phyloP scores from a whole-genome alignment of 176 grass and related monocot species.

The Hsuehochloa calcarea region DNA sequence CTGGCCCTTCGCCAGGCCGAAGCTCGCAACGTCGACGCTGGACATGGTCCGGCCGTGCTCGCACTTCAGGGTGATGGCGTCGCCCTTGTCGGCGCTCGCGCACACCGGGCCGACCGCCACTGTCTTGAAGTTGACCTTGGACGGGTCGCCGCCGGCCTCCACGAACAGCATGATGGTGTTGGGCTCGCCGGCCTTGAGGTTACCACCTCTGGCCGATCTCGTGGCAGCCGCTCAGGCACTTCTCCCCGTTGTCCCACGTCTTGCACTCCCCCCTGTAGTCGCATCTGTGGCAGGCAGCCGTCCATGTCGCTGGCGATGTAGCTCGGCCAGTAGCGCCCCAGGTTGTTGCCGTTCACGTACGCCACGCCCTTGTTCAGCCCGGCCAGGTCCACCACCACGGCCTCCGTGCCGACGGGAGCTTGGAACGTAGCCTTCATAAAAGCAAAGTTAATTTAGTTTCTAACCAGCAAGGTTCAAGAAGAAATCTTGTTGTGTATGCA shows the following conservation, averaged over 20 bases:
- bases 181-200: slow-evolving; percentile 28
- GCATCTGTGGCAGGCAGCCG: slow-evolving; percentile 36
- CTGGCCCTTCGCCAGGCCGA: not conserved
- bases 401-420: slow-evolving; percentile 28
- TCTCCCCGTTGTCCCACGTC: slow-evolving; percentile 4
- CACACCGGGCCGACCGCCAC: slow-evolving; percentile 38
- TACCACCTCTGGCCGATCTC: slow-evolving; percentile 53
- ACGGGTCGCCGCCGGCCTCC: slow-evolving; percentile 37
- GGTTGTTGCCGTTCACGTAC: slow-evolving; percentile 60
- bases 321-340: slow-evolving; percentile 51
- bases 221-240: slow-evolving; percentile 47
- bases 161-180: slow-evolving; percentile 54
- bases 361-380: slow-evolving; percentile 51
- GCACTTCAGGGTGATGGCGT: slow-evolving; percentile 28
- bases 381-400: slow-evolving; percentile 47
- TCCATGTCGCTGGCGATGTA: slow-evolving; percentile 6
- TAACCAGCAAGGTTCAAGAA: not conserved
- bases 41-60: slow-evolving; percentile 19
- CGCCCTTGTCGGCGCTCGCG: slow-evolving; percentile 14
- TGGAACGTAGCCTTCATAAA: slow-evolving; percentile 40
- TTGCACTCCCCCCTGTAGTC: slow-evolving; percentile 42
- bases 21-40: slow-evolving; percentile 45
- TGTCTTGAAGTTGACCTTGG: slow-evolving; percentile 20
- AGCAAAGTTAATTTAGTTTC: not conserved
- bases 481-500: not conserved